These are phyloP conservation scores for Aspergillus udagawae DNA, from an alignment of 2,329 filamentous ascomycete species.

Conservation along the genomic window DNA sequence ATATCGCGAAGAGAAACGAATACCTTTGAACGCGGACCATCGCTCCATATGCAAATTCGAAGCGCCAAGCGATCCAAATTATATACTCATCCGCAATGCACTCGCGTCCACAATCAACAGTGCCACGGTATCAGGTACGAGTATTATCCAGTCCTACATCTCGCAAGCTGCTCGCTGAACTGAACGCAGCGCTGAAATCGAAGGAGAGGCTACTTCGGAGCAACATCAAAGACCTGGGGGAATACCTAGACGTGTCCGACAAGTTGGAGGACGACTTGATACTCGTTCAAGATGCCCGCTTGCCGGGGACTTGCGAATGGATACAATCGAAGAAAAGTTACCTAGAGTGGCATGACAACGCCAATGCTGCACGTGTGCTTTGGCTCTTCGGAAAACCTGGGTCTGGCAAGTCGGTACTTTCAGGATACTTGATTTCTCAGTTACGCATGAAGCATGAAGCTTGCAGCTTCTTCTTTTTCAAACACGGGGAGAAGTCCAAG, in stretches of 20 bases:
- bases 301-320: conserved; percentile 3
- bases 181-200: background rate
- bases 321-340: conserved; percentile 3
- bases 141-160: background rate
- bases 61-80: background rate
- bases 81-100: background rate
- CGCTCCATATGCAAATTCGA: background rate
- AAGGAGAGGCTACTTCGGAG: background rate
- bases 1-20: background rate
- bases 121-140: background rate
- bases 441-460: conserved; percentile 9
- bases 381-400: conserved; percentile 33
- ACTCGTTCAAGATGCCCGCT: background rate
- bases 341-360: background rate
- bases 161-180: background rate
- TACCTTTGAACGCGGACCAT: background rate
- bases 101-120: background rate
- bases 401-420: conserved; percentile 31
- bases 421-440: conserved; percentile 23
- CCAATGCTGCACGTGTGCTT: conserved; percentile 1
- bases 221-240: background rate
- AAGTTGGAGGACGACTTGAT: conserved; percentile 2
- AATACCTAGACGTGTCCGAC: background rate
- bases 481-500: conserved; percentile 24
- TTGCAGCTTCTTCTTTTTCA: conserved; percentile 37